Conservation (phyloP, 768 basidiomycete species). For the Lepiota venenata region DNA sequence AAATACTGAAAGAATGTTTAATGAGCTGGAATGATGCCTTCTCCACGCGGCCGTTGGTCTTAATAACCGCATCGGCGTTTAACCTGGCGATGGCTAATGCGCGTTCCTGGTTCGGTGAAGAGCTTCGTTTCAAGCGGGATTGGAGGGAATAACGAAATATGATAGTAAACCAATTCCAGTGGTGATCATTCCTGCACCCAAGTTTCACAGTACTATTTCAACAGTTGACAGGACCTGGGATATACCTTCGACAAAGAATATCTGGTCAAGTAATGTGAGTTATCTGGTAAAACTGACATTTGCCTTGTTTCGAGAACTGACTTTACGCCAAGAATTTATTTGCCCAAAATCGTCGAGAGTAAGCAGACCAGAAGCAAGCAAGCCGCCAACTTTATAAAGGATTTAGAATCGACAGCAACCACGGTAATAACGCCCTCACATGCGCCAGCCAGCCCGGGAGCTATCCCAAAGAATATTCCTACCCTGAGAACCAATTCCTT, state of each 20-base stretch:
- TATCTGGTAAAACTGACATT: neutral
- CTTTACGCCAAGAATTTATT: constrained; percentile 34
- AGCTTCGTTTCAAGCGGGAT: constrained; percentile 22
- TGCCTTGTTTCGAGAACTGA: constrained; percentile 7
- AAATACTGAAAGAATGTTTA: constrained; percentile 15
- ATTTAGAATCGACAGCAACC: neutral
- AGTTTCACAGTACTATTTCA: too few relatives aligned
- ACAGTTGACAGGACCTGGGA: neutral
- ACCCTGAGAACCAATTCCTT: constrained; percentile 30
- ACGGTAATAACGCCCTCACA: constrained; percentile 19
- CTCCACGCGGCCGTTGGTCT: constrained; percentile 10
- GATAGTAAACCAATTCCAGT: constrained; percentile 20
- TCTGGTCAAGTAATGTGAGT: constrained; percentile 12
- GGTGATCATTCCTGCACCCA: constrained; percentile 22
- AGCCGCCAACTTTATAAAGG: constrained; percentile 26
- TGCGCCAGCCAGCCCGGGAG: constrained; percentile 31
- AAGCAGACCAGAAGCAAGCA: constrained; percentile 33
- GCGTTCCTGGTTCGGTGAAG: constrained; percentile 23
- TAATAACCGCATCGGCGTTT: constrained; percentile 21
- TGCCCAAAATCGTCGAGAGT: constrained; percentile 28
- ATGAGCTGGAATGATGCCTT: constrained; percentile 8
- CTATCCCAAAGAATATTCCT: constrained; percentile 31
- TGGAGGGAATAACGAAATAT: constrained; percentile 20
- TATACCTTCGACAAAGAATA: constrained; percentile 29
- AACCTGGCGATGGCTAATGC: constrained; percentile 22